phyloP scores from a whole-genome alignment of 2,329 filamentous ascomycete species.

The Cladophialophora psammophila region DNA sequence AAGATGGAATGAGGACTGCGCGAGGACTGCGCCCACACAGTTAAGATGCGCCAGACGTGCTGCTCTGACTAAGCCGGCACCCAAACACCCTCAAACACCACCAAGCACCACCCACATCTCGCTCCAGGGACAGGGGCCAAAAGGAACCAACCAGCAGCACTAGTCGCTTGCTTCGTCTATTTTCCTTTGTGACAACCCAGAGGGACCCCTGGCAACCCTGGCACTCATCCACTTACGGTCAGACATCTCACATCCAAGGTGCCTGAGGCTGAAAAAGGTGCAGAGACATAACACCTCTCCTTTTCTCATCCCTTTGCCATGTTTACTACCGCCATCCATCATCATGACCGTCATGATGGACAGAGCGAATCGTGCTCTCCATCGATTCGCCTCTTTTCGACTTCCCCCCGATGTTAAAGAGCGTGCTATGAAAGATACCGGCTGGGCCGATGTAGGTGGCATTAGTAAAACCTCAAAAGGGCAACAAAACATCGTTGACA shows the following conservation, averaged over 20 bases:
- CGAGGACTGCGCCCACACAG: background rate
- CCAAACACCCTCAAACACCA: background rate
- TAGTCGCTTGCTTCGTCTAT: too few species aligned
- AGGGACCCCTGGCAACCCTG: background rate
- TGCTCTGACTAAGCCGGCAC: background rate
- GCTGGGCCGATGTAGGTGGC: conserved; percentile 42
- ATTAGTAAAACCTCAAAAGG: background rate
- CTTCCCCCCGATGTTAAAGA: conserved; percentile 30
- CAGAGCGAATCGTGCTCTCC: conserved; percentile 12
- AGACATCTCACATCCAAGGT: background rate
- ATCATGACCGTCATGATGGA: conserved; percentile 24
- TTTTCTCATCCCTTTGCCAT: conserved; percentile 5
- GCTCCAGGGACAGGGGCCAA: background rate
- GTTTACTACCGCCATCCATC: background rate
- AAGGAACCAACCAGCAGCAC: too few species aligned
- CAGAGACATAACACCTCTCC: background rate
- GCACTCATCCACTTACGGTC: background rate
- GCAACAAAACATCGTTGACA: background rate
- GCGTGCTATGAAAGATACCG: conserved; percentile 39
- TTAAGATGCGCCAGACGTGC: background rate
- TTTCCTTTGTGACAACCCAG: background rate
- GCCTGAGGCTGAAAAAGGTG: conserved; percentile 1
- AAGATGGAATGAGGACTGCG: too few species aligned
- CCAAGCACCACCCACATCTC: background rate
- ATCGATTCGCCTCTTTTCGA: conserved; percentile 10